These are phyloP conservation scores for Coemansia sp. DNA, from an alignment of 192 early-diverging fungal species.

Conservation along the genomic window DNA sequence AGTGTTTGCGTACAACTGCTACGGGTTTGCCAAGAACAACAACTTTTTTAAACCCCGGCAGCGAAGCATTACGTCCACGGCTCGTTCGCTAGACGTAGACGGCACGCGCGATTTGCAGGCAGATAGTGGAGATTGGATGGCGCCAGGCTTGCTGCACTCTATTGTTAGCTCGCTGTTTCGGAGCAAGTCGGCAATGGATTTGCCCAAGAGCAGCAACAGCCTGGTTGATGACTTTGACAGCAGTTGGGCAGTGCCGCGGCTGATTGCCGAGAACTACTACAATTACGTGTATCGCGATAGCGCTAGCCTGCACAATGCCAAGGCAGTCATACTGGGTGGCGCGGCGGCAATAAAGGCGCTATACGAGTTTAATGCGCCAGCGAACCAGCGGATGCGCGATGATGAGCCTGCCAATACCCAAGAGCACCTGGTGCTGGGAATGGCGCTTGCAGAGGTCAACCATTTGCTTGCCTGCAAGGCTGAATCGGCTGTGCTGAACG, in stretches of 20 bases:
- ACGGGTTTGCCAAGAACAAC: slow-evolving; percentile 16
- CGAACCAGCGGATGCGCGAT: neutral
- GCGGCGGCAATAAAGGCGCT: slow-evolving; percentile 29
- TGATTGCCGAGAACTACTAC: slow-evolving; percentile 31
- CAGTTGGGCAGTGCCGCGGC: slow-evolving; percentile 18
- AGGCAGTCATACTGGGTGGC: slow-evolving; percentile 23
- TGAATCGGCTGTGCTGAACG: slow-evolving; percentile 2
- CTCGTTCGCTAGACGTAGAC: too few species aligned
- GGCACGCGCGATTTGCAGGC: too few species aligned
- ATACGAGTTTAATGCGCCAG: neutral
- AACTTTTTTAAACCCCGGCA: neutral
- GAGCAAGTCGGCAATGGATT: neutral
- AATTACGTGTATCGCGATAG: slow-evolving; percentile 17
- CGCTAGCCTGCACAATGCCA: slow-evolving; percentile 15
- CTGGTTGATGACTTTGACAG: slow-evolving; percentile 23
- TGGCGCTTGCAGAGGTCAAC: slow-evolving; percentile 17
- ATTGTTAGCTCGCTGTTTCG: neutral
- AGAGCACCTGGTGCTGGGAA: slow-evolving; percentile 25
- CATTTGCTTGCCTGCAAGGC: slow-evolving; percentile 18
- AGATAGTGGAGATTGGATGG: neutral
- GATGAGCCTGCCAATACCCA: slow-evolving; percentile 3
- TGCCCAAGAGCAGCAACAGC: neutral
- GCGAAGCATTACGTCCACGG: neutral
- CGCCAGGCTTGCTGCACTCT: neutral
- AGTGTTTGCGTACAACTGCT: slow-evolving; percentile 21